phyloP scores from a whole-genome alignment of 441 rosid genomes.

The Populus hybrid region DNA sequence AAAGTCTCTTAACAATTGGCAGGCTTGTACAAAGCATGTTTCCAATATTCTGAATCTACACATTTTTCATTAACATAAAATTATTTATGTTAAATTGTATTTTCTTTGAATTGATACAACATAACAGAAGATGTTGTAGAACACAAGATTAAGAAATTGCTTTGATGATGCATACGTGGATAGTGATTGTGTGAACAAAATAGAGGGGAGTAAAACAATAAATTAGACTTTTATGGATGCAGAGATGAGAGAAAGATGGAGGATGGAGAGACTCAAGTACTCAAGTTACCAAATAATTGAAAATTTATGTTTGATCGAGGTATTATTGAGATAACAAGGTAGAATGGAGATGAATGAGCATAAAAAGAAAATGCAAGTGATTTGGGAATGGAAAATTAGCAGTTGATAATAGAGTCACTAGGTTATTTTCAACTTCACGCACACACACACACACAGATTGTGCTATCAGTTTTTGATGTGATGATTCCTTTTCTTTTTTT shows the following conservation, averaged over 20 bases:
- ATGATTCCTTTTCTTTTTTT: not conserved
- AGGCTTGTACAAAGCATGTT: not conserved
- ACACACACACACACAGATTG: not conserved
- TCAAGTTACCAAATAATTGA: not conserved
- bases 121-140: not conserved
- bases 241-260: not conserved
- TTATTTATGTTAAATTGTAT: not conserved
- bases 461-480: constrained; percentile 1
- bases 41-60: not conserved
- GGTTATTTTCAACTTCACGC: not conserved
- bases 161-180: not conserved
- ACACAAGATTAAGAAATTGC: not conserved
- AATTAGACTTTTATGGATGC: not conserved
- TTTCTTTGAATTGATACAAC: not conserved
- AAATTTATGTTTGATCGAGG: not conserved
- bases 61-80: not conserved
- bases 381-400: not conserved
- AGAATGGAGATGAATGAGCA: not conserved
- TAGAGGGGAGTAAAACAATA: not conserved
- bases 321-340: not conserved
- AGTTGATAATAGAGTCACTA: not conserved
- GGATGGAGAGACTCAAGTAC: not conserved
- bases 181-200: not conserved
- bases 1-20: not conserved
- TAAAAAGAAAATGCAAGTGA: not conserved